Percentiles rank a stretch among this genome's conserved stretches.
Evolutionary conservation across 805 yeast genomes (phyloP).

Genomic region (Teunomyces cretensis): DNA sequence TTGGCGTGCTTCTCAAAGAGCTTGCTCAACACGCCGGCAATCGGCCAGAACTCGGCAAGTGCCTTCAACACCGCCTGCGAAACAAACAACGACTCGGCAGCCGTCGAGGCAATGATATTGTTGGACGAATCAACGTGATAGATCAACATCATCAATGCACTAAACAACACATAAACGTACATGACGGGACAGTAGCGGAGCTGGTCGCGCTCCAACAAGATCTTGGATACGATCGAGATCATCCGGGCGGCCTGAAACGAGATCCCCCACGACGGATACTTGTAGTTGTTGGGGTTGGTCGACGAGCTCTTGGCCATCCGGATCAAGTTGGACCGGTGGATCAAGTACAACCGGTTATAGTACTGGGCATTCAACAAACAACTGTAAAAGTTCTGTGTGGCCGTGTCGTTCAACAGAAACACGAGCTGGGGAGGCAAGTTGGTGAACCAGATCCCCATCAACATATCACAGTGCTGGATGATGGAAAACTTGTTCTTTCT

Average conservation of each 20-base stretch:
- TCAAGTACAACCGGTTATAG: constrained; percentile 67
- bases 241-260: constrained; percentile 80
- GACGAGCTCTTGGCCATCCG: constrained; percentile 45
- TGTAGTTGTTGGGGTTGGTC: constrained; percentile 42
- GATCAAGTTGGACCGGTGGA: constrained; percentile 68
- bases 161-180: constrained; percentile 56
- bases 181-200: constrained; percentile 56
- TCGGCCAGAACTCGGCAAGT: constrained; percentile 38
- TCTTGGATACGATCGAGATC: constrained; percentile 63
- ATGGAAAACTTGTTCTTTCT: constrained; percentile 41
- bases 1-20: constrained; percentile 43
- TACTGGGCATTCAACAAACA: constrained; percentile 66
- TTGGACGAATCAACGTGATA: constrained; percentile 58
- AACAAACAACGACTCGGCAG: constrained; percentile 40
- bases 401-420: constrained; percentile 56
- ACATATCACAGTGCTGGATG: constrained; percentile 69
- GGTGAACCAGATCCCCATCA: constrained; percentile 76
- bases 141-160: constrained; percentile 69
- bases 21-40: constrained; percentile 36
- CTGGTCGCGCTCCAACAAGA: constrained; percentile 49
- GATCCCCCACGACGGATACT: constrained; percentile 75
- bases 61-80: constrained; percentile 38
- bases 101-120: constrained; percentile 40
- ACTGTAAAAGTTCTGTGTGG: constrained; percentile 54
- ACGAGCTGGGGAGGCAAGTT: constrained; percentile 62